Evolutionary conservation across 106 monocot genomes (phyloP), one percentile per base, ranked within the genome.

Genomic region (Dendrobium chrysotoxum): DNA sequence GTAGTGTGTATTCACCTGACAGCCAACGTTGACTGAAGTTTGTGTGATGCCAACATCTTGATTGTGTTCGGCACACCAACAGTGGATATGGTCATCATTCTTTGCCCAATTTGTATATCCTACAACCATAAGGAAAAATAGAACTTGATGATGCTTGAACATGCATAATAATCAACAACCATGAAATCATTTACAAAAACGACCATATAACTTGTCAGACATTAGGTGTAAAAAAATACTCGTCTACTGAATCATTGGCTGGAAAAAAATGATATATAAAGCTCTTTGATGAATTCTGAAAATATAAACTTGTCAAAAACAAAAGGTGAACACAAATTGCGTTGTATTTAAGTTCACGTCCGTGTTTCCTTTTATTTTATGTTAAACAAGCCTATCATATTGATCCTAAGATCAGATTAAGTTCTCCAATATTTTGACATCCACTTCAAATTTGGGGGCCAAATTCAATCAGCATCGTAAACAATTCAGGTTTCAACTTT

Each of bases 31-130:
- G 97, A 94, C 80, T 94, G 97, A 78, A 98, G 97, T 76, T 92
- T 98, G 84, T 95, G 90, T 80, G 94, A 88, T 71, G 97, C 97
- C 72, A 98, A 67, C 89, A 89, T 94, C 80, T 86, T 94, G 30
- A 98, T 98, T 31, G 94, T 98, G 79, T 94, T 98, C 21, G 97
- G 97, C 35, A 98, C 97, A 53, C 97, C 97, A 3, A 98, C 97
- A 77, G 97, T 98, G 16, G 97, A 98, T 83, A 98, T 98, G 73
- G 97, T 98, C 67, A 98, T 98, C 97, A 94, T 98, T 78, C 97
- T 91, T 86, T 98, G 97, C 45, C 94, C 94, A 83, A 98, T 98
- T 83, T 91, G 76, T 42, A 98, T 72, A 81, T 98, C 97, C 97
- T 98, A 50, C 21, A 46, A 12, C 78, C 28, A 17, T 23, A 79